Evolutionary conservation across 208 protist genomes (phyloP), one percentile per base, ranked within the genome.

Genomic region (Crithidia fasciculata): DNA sequence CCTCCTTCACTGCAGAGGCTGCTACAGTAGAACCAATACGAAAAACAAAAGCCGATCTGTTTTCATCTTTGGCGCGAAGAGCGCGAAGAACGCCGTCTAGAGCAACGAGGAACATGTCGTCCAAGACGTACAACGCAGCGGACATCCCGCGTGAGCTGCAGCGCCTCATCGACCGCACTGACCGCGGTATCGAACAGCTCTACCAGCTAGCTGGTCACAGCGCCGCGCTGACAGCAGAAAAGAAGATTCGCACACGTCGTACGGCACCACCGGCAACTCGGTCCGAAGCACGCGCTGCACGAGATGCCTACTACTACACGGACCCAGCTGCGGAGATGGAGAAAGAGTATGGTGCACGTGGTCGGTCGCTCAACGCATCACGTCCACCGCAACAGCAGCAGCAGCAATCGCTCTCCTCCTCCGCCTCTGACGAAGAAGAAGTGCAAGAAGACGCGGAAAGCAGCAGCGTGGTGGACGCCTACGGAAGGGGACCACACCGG

Each of bases 91-190:
- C 28, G 28, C 28, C 28, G 28, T 28, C 28, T 28, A 28, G 28
- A 28, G 28, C 28, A 28, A 28, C 28, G 28, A 28, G 28, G 28
- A 28, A 28, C 0, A 72, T 72, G 66, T n/a, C 58, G 13, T 59
- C 62, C 8, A 58, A 9, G 4, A n/a, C 43, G 18, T 80, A 80
- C 74, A 74, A 71, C 69, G 41, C 36, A 41, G 57, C 40, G 8
- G 74, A 80, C 65, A 78, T 84, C n/a, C 79, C 79, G 28, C 58
- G 74, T 10, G 74, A 80, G 64, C 69, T 84, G 54, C 73, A 66
- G 45, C 67, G 69, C n/a, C 80, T 93, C 4, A 88, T 93, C 58
- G 81, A 89, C 45, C 74, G 81, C 78, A 95, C 90, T 3, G 87
- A 88, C 43, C 74, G 76, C 49, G 88, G 86, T 7, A 87, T 95